Percentiles rank a stretch among this genome's conserved stretches.
phyloP scores from a whole-genome alignment of 345 rosid genomes.

The Theobroma cacao region DNA sequence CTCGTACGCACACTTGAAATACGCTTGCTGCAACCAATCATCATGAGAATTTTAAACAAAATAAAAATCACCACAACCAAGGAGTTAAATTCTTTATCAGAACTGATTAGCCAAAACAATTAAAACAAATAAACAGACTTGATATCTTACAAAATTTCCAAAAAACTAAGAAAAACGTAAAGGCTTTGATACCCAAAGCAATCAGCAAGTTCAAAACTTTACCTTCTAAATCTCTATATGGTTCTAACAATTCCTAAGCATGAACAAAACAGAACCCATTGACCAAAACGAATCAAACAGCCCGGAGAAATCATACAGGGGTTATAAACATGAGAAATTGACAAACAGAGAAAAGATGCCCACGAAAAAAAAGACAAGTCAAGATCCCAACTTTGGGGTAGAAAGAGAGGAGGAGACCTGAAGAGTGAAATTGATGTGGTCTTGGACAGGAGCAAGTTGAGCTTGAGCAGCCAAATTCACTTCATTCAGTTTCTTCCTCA shows the following conservation, averaged over 20 bases:
- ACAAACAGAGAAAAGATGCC: not conserved
- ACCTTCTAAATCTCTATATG: not conserved
- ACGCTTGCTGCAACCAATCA: constrained; percentile 72
- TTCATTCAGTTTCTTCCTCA: constrained; percentile 60
- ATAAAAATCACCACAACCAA: not conserved
- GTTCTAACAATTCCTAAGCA: not conserved
- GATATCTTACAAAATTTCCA: not conserved
- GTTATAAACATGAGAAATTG: not conserved
- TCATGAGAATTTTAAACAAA: not conserved
- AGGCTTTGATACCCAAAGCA: not conserved
- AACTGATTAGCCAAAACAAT: not conserved
- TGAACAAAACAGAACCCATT: not conserved
- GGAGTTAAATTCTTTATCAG: not conserved
- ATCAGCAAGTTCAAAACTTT: not conserved
- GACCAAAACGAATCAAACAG: not conserved
- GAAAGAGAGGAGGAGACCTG: constrained; percentile 46
- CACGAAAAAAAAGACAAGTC: not conserved
- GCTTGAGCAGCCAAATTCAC: constrained; percentile 69
- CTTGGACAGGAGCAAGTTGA: constrained; percentile 73
- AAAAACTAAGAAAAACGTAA: not conserved
- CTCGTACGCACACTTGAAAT: constrained; percentile 87
- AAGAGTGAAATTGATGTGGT: constrained; percentile 87
- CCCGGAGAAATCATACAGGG: not conserved
- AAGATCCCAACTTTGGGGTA: not conserved
- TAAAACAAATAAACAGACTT: not conserved